These are phyloP conservation scores for Rhododendron ferrugineum DNA, from an alignment of 148 eudicot species.

Conservation along the genomic window DNA sequence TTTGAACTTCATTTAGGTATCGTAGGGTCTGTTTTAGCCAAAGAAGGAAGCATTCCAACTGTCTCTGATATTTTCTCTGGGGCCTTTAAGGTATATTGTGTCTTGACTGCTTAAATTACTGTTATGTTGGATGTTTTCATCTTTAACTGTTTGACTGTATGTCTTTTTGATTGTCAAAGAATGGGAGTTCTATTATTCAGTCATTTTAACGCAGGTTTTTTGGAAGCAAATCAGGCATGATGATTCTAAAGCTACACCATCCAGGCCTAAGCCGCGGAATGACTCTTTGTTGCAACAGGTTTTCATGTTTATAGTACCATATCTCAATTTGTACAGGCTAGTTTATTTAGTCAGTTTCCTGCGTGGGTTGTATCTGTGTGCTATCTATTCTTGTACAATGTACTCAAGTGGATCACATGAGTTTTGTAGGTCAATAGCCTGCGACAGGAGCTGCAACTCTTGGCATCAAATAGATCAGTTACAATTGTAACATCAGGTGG, in stretches of 20 bases:
- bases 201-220: slow-evolving; percentile 39
- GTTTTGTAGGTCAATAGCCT: slow-evolving; percentile 69
- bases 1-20: slow-evolving; percentile 43
- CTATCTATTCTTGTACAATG: neutral
- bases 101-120: neutral
- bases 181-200: slow-evolving; percentile 3
- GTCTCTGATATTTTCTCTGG: slow-evolving; percentile 68
- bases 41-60: slow-evolving; percentile 65
- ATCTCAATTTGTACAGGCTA: neutral
- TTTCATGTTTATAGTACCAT: slow-evolving; percentile 9
- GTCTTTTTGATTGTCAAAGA: neutral
- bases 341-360: neutral
- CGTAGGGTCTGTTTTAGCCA: slow-evolving; percentile 70
- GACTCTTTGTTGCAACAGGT: slow-evolving; percentile 83
- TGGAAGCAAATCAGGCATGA: slow-evolving; percentile 45
- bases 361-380: neutral
- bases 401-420: neutral
- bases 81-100: slow-evolving; percentile 57
- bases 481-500: slow-evolving; percentile 70
- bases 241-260: slow-evolving; percentile 31
- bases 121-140: neutral
- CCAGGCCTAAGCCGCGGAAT: slow-evolving; percentile 55
- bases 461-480: slow-evolving; percentile 62
- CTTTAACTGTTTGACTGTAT: neutral
- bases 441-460: slow-evolving; percentile 75